Conservation (phyloP, 495 filamentous ascomycete genomes). For the Haplographium delicatum region DNA sequence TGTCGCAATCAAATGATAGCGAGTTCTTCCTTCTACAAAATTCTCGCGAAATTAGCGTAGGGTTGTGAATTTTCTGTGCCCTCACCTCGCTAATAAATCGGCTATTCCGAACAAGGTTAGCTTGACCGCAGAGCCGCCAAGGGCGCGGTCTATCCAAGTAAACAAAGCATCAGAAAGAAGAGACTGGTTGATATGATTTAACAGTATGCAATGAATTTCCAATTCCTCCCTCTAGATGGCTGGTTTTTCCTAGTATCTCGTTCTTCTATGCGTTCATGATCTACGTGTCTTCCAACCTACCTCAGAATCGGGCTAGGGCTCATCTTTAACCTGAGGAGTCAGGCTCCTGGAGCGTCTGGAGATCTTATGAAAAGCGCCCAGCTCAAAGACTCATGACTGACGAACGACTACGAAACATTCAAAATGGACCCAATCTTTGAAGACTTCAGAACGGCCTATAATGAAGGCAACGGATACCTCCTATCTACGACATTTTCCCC, state of each 20-base stretch:
- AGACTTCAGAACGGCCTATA: slow-evolving; percentile 57
- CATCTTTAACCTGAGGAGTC: background rate
- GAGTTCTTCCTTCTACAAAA: slow-evolving; percentile 34
- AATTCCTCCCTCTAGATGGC: background rate
- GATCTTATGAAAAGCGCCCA: background rate
- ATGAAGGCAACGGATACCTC: slow-evolving; percentile 50
- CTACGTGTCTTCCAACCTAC: background rate
- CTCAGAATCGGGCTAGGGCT: background rate
- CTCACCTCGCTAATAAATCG: slow-evolving; percentile 23
- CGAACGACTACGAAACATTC: background rate
- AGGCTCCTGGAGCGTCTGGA: slow-evolving; percentile 7
- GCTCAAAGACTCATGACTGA: slow-evolving; percentile 7
- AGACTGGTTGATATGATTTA: background rate
- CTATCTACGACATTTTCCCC: slow-evolving; percentile 70
- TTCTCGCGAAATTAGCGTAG: slow-evolving; percentile 22
- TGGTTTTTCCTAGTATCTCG: too few species aligned
- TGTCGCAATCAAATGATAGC: slow-evolving; percentile 31
- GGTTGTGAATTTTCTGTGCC: slow-evolving; percentile 45
- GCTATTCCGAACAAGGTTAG: slow-evolving; percentile 25
- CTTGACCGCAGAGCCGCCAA: background rate
- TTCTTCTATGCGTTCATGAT: background rate
- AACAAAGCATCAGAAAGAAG: background rate
- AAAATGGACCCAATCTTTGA: slow-evolving; percentile 58
- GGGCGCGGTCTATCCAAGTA: background rate
- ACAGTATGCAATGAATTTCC: background rate